Evolutionary conservation across 768 basidiomycete genomes (phyloP), one percentile per base, ranked within the genome.

Genomic region (Russula lepida): DNA sequence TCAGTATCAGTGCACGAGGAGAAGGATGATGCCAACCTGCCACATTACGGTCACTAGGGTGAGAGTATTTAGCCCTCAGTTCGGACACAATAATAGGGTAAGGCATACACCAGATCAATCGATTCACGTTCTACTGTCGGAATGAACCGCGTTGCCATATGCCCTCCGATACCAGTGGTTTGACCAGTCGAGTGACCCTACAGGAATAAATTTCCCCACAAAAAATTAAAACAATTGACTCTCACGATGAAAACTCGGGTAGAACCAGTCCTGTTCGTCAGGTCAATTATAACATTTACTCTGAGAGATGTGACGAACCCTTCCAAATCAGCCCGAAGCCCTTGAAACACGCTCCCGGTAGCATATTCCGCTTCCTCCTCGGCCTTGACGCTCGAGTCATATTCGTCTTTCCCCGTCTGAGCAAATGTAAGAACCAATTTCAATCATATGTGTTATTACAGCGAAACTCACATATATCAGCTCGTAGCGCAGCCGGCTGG

Each of bases 111-210:
- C 32, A 95, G 76, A 72, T 92, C 93, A 64, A 95, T 88, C 0
- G 88, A 89, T 74, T 98, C 95, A 63, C 95, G 82, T 71, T 98
- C 95, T 8, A 98, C 95, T 0, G 95, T 98, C 11, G 93, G 91
- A 59, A 98, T 95, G 69, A 97, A 97, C 3, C 94, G 79, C 9
- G 89, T 86, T 0, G 92, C 78, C 67, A 88, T 77, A 60, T 86
- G 82, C 0, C 84, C 84, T 2, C 81, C 82, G 13, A 81, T 77
- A 33, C 95, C 95, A 1, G 94, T 95, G 11, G 93, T 95, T 74
- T 98, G 95, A 5, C 81, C 86, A 4, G 93, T 97, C 17, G 92
- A 84, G 71, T 95, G 92, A 15, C 92, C 92, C 89, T 91, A 30
- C 54, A 19, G 44, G 13, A 27, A 23, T 46, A 7, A 25, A 68